Evolutionary conservation across 441 rosid species (phyloP).

Genomic region (Erodium trifolium): DNA sequence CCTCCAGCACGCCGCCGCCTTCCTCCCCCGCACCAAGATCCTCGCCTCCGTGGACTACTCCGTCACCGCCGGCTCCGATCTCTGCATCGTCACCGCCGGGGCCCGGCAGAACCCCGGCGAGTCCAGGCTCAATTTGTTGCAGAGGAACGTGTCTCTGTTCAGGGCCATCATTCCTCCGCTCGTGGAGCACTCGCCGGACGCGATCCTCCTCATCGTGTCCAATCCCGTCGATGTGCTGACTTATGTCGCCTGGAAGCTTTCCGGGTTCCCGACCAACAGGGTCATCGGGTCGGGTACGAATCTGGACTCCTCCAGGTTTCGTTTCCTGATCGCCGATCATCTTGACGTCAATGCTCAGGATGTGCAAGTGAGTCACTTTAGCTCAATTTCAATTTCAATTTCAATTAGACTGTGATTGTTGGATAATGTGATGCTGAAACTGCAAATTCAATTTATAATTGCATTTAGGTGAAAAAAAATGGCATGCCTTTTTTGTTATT

Average conservation of each 20-base stretch:
- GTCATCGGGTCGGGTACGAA: conserved; percentile 84
- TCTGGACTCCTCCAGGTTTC: conserved; percentile 69
- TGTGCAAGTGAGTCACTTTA: conserved; percentile 48
- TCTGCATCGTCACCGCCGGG: conserved; percentile 77
- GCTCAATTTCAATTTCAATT: too few relatives aligned
- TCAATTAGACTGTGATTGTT: too few relatives aligned
- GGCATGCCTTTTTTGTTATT: too few relatives aligned
- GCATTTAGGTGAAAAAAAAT: too few relatives aligned
- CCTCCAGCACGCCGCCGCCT: conserved; percentile 96
- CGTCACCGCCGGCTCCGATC: conserved; percentile 62
- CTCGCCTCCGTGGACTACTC: conserved; percentile 57
- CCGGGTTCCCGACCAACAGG: conserved; percentile 66
- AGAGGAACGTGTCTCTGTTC: conserved; percentile 63
- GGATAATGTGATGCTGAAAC: too few relatives aligned
- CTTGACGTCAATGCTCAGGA: conserved; percentile 87
- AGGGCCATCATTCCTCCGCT: conserved; percentile 54
- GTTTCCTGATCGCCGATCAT: conserved; percentile 83
- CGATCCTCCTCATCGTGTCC: conserved; percentile 59
- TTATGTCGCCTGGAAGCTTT: conserved; percentile 76
- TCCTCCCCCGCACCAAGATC: conserved; percentile 86
- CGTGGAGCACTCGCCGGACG: conserved; percentile 55
- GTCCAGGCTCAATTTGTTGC: conserved; percentile 64
- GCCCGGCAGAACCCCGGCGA: conserved; percentile 75
- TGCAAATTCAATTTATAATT: too few relatives aligned
- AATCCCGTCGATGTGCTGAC: conserved; percentile 83